Conservation (phyloP, 495 filamentous ascomycete genomes). For the Massariosphaeria phaeospora region DNA sequence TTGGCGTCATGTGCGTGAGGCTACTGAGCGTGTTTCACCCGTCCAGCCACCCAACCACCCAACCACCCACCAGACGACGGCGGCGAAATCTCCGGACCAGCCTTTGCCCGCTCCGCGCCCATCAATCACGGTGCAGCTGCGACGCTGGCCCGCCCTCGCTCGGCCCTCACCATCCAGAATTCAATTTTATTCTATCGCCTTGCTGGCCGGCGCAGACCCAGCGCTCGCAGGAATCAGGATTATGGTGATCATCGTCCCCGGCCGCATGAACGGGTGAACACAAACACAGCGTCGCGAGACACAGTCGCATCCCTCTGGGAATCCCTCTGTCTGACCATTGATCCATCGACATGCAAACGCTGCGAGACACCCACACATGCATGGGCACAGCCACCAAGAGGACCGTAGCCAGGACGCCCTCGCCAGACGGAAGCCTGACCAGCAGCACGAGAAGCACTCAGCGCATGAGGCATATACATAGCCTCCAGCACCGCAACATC, state of each 20-base stretch:
- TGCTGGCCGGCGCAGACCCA: too few species aligned
- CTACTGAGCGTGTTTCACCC: constrained; percentile 1
- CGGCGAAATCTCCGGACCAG: constrained; percentile 2
- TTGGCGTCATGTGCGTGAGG: constrained; percentile 13
- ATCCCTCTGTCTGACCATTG: too few species aligned
- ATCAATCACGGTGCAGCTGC: constrained; percentile 10
- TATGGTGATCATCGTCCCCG: background rate
- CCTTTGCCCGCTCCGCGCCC: constrained; percentile 9
- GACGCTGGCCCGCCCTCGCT: background rate
- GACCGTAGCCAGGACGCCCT: background rate
- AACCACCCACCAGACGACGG: too few species aligned
- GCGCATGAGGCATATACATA: background rate
- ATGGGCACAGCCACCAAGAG: background rate
- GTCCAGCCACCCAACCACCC: constrained; percentile 22
- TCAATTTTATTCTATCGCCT: background rate
- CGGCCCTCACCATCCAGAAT: constrained; percentile 4
- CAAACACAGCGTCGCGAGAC: background rate
- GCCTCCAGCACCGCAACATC: constrained; percentile 1
- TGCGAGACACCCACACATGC: background rate
- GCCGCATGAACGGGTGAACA: background rate
- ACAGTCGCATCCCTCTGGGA: background rate
- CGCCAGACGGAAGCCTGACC: background rate
- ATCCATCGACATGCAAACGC: background rate
- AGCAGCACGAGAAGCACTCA: background rate
- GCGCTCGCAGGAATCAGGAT: too few species aligned